Evolutionary conservation across 345 rosid species (phyloP).

Genomic region (Carallia brachiata): DNA sequence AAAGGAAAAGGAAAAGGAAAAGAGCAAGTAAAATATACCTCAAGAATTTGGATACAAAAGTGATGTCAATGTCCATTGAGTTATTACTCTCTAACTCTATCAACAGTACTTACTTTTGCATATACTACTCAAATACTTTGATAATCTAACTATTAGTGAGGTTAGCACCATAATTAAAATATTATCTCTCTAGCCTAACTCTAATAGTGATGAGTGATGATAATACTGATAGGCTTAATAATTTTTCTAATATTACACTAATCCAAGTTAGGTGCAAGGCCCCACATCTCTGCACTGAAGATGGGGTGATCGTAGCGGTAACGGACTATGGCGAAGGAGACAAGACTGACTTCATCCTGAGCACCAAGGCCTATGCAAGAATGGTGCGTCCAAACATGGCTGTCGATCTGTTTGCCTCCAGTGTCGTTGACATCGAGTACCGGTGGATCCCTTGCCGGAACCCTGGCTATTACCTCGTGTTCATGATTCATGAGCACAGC

Average conservation of each 20-base stretch:
- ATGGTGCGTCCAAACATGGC: conserved; percentile 44
- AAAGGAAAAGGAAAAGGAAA: no score
- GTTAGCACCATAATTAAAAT: background rate
- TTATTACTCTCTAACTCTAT: no score
- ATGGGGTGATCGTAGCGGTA: conserved; percentile 62
- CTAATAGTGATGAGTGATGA: no score
- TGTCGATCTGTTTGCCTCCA: conserved; percentile 46
- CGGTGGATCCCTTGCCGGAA: conserved; percentile 63
- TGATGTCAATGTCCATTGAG: no score
- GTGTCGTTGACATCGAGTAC: conserved; percentile 79
- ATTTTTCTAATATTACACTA: background rate
- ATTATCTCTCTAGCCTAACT: no score
- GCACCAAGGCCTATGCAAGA: conserved; percentile 56
- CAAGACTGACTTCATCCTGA: conserved; percentile 81
- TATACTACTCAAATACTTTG: no score
- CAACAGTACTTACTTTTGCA: background rate
- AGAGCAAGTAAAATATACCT: no score
- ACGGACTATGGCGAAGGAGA: conserved; percentile 80
- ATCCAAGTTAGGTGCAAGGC: conserved; percentile 70
- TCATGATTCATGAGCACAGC: conserved; percentile 73
- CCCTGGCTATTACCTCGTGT: conserved; percentile 41
- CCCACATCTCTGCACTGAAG: conserved; percentile 50
- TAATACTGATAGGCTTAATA: background rate
- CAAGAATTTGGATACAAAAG: no score
- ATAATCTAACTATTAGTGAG: background rate